A percentile compares a stretch with the other conserved stretches of the same genome.
Evolutionary conservation across 306 rosid genomes (phyloP).

Genomic region (Prinsepia uniflora): DNA sequence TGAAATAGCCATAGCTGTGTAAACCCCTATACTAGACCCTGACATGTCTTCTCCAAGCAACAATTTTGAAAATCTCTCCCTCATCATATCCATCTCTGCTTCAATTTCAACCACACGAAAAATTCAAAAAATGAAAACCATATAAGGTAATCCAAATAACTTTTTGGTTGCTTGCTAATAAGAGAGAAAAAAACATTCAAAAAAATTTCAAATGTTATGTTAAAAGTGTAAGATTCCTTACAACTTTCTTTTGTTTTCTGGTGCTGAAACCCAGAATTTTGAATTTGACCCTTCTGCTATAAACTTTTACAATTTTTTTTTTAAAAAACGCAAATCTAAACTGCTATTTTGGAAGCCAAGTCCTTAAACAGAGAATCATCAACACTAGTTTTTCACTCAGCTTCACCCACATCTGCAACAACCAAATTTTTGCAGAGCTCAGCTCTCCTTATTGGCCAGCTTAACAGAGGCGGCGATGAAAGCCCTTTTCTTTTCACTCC

Average conservation of each 20-base stretch:
- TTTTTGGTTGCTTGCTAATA: not conserved
- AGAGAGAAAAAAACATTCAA: not conserved
- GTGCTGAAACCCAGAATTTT: not conserved
- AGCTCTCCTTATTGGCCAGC: slow-evolving; percentile 93
- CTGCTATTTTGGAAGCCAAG: slow-evolving; percentile 48
- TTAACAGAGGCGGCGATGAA: slow-evolving; percentile 64
- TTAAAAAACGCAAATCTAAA: slow-evolving; percentile 32
- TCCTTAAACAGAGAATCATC: slow-evolving; percentile 36
- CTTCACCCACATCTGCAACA: slow-evolving; percentile 38
- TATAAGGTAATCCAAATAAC: not conserved
- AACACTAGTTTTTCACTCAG: slow-evolving; percentile 33
- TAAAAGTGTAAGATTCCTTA: not conserved
- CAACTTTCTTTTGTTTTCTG: not conserved
- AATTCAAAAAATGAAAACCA: not conserved
- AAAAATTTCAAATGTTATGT: not conserved
- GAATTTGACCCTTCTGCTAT: not conserved
- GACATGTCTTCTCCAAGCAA: slow-evolving; percentile 66
- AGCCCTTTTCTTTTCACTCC: slow-evolving; percentile 49
- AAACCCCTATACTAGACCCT: slow-evolving; percentile 59
- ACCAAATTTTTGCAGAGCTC: slow-evolving; percentile 41
- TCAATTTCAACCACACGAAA: slow-evolving; percentile 7
- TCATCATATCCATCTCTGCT: slow-evolving; percentile 58
- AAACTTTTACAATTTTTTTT: not conserved
- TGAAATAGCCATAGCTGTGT: slow-evolving; percentile 49
- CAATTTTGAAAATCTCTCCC: slow-evolving; percentile 53